Evolutionary conservation across 2,329 filamentous ascomycete species (phyloP).

Genomic region (Clarireedia homoeocarpa): DNA sequence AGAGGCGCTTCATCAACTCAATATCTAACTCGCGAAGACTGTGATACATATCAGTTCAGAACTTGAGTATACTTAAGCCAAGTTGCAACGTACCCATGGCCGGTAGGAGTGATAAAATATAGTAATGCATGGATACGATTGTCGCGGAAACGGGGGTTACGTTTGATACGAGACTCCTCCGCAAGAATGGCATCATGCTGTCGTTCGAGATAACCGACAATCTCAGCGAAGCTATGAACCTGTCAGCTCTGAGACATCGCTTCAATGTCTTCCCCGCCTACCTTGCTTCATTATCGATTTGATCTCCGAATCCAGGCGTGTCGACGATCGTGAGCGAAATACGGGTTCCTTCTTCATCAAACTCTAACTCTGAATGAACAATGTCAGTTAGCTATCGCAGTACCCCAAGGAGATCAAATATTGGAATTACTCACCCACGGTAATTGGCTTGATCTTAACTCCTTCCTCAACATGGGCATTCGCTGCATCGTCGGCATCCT

Average conservation of each 20-base stretch:
- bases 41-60: constrained; percentile 14
- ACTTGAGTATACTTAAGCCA: background rate
- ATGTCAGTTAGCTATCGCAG: constrained; percentile 25
- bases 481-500: constrained; percentile 85
- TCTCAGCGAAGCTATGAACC: constrained; percentile 75
- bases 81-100: constrained; percentile 65
- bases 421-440: constrained; percentile 64
- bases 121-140: constrained; percentile 97
- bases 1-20: constrained; percentile 98
- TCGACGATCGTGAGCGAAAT: constrained; percentile 98
- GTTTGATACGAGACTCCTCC: constrained; percentile 99
- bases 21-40: constrained; percentile 98
- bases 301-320: constrained; percentile 95
- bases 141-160: constrained; percentile 98
- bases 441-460: constrained; percentile 97
- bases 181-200: constrained; percentile 99
- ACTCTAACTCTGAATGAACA: constrained; percentile 64
- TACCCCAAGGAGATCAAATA: background rate
- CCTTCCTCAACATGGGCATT: constrained; percentile 91
- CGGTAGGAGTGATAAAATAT: constrained; percentile 98
- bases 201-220: constrained; percentile 95
- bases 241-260: constrained; percentile 23
- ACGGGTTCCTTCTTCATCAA: constrained; percentile 96
- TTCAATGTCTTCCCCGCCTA: constrained; percentile 34
- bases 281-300: constrained; percentile 99